Base-by-base conservation (phyloP, 2,329 filamentous ascomycete species). In the Fusarium nelsonii region DNA sequence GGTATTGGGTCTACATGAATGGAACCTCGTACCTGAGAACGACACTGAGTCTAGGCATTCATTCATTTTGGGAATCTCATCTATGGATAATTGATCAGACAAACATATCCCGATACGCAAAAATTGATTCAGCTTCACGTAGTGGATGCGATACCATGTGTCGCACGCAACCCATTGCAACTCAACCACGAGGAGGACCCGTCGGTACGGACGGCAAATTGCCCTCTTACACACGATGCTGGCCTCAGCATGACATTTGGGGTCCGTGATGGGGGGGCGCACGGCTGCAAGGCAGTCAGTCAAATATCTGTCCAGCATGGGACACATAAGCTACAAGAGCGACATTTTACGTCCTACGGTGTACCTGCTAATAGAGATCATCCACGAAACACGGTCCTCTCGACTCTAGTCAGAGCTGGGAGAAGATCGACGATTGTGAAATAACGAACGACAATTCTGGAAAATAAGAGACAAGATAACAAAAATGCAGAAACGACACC, bases 61-160 rank as follows among this genome's bases (percentile, higher is more conserved):
- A n/a, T 30, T 39, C 30, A 23, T 50, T 16, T 37, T 55, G 37
- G 18, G 46, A 49, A 11, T 44, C 39, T 46, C 16, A 48, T 44
- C 48, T 40, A 14, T 18, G 16, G 6, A 37, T 23, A 40, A 40
- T 51, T 40, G n/a, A 26, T 4, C n/a, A 49, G 12, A 4, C 20
- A 18, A 50, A 28, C 32, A 36, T 50, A 56, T 33, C 53, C 60
- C 49, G 58, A 62, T 43, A 51, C 67, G 61, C 61, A 69, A 26
- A 20, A 45, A 2, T 49, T 41, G 32, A 23, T 57, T 4, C 30
- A 55, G 40, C 40, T 34, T 40, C 23, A 9, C 50, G 52, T 56
- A 58, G 50, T 55, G 66, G 57, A 43, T 64, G 63, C 20, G 9
- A 28, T 62, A 55, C 66, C 65, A 69, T 69, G 60, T 68, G 65